Percentiles rank a stretch among this genome's conserved stretches.
Evolutionary conservation across 306 rosid genomes (phyloP).

Genomic region (Quercus ilex): DNA sequence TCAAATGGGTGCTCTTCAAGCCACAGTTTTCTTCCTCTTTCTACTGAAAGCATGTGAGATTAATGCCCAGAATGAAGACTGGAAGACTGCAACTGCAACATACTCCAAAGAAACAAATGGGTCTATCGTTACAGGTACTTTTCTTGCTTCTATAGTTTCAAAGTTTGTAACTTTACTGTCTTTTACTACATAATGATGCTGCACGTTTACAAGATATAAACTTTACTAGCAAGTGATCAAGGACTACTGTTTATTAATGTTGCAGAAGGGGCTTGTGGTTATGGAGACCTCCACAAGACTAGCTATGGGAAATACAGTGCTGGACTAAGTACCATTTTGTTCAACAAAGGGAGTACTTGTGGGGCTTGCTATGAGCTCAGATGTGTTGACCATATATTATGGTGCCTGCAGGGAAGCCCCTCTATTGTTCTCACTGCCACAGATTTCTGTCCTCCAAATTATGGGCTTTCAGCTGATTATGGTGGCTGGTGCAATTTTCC

Average conservation of each 20-base stretch:
- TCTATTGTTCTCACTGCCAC: constrained; percentile 80
- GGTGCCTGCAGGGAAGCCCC: constrained; percentile 94
- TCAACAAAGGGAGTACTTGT: constrained; percentile 79
- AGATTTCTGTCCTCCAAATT: constrained; percentile 95
- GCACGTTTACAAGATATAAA: neutral
- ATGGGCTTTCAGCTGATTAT: constrained; percentile 79
- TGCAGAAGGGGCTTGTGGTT: constrained; percentile 99
- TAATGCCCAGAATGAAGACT: constrained; percentile 43
- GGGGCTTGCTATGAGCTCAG: constrained; percentile 95
- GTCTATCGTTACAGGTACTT: constrained; percentile 69
- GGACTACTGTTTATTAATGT: constrained; percentile 12
- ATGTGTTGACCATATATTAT: constrained; percentile 90
- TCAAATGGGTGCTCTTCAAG: constrained; percentile 64
- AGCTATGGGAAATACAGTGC: constrained; percentile 79
- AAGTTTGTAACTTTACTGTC: neutral
- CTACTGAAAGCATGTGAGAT: constrained; percentile 34
- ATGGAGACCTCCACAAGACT: constrained; percentile 83
- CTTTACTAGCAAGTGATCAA: constrained; percentile 7
- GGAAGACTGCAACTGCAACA: constrained; percentile 93
- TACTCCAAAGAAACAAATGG: constrained; percentile 71
- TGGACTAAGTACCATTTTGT: constrained; percentile 83
- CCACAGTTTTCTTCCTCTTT: constrained; percentile 50
- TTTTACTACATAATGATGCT: neutral
- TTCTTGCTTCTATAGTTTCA: constrained; percentile 18
- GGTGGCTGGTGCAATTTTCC: constrained; percentile 99